phyloP scores from a whole-genome alignment of 2,329 filamentous ascomycete species.

The Claviceps digitariae region DNA sequence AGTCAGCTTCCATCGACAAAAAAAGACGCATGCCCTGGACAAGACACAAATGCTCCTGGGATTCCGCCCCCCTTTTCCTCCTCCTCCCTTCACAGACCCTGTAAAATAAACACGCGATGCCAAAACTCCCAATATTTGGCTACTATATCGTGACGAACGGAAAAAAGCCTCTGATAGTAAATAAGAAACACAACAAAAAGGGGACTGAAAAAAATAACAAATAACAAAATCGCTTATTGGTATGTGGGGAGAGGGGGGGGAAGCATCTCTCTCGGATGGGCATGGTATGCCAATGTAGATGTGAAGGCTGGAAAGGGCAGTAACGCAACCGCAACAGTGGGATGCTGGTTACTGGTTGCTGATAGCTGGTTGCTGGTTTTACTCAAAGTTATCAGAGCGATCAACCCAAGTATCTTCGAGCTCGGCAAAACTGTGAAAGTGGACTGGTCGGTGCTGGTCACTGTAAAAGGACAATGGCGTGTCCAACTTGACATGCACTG shows the following conservation, averaged over 20 bases:
- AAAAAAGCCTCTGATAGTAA: neutral
- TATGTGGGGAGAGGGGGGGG: neutral
- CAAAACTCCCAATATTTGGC: neutral
- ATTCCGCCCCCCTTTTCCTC: neutral
- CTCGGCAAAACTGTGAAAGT: constrained; percentile 97
- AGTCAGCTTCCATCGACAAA: neutral
- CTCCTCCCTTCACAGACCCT: neutral
- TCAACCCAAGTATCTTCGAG: constrained; percentile 96
- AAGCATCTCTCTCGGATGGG: too few species aligned
- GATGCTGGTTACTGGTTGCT: neutral
- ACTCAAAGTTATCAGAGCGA: constrained; percentile 84
- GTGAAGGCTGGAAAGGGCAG: neutral
- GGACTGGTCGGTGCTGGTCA: constrained; percentile 78
- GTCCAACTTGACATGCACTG: constrained; percentile 84
- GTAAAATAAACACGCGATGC: neutral
- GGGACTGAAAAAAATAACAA: neutral
- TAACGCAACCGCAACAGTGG: too few species aligned
- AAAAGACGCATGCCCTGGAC: neutral
- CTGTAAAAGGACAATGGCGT: constrained; percentile 85
- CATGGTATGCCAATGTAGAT: too few species aligned
- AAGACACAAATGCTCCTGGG: neutral
- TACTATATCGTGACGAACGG: neutral
- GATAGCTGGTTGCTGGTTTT: constrained; percentile 14
- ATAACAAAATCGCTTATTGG: neutral
- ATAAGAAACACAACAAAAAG: neutral